Evolutionary conservation across 2,329 filamentous ascomycete species (phyloP), one percentile per base, ranked within the genome.

Genomic region (Rhynchosporium graminicola): DNA sequence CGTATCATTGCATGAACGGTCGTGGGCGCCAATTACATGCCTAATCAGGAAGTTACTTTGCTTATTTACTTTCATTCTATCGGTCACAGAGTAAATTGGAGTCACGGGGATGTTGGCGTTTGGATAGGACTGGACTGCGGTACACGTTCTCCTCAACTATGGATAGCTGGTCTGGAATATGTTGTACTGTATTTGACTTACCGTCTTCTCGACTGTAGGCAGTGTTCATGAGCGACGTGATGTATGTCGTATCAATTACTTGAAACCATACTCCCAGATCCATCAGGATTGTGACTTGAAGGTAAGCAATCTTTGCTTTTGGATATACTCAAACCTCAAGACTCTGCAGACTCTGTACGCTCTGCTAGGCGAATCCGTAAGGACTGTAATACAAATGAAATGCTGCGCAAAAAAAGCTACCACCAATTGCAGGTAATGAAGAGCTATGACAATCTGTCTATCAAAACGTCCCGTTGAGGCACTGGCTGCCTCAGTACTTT

Each of bases 141-240:
- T 26, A 15, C 26, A 40, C 54, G 15, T 20, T 43, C 43, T n/a
- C 13, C 26, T 56, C 38, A n/a, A 33, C 43, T 46, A 13, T 46
- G 12, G 40, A 45, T 33, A 26, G 38, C 38, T 57, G 26, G 28
- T 31, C 9, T 13, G 26, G 54, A 40, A n/a, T 45, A 13, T 26
- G 54, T 33, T 46, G 43, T 57, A 13, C 38, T 57, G 54, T 57
- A 57, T 45, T 46, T 46, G 43, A 57, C 54, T 20, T 57, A 28
- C 28, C 45, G 54, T 31, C 31, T 42, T 1, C 12, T 57, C 31
- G 54, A 38, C 20, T 45, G 20, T 10, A 4, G 8, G 13, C 43
- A n/a, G 43, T 10, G 33, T 20, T 40, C 36, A 6, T 40, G 33
- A 31, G 13, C 33, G 40, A 20, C 26, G 12, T 52, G 33, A 10